These are phyloP conservation scores for Ramularia endophylla DNA, from an alignment of 2,329 filamentous ascomycete genomes.

Conservation along the genomic window DNA sequence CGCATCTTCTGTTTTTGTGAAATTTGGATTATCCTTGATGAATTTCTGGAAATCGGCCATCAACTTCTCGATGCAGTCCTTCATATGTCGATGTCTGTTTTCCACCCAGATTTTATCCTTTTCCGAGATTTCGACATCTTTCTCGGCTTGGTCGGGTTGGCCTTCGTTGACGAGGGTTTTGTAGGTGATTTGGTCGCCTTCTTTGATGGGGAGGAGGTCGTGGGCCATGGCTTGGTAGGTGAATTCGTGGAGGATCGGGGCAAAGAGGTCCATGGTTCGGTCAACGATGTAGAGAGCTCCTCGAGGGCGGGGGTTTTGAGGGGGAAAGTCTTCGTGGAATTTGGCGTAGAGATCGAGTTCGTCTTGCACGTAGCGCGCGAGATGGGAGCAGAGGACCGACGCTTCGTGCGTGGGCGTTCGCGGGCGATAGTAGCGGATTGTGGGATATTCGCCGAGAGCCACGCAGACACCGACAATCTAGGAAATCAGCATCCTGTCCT, in stretches of 20 bases:
- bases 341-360: constrained; percentile 86
- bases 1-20: constrained; percentile 65
- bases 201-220: constrained; percentile 81
- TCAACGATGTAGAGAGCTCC: constrained; percentile 83
- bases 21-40: constrained; percentile 84
- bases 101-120: constrained; percentile 94
- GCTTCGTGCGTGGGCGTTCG: constrained; percentile 74
- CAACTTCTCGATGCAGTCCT: constrained; percentile 89
- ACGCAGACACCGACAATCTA: constrained; percentile 84
- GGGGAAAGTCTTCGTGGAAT: constrained; percentile 77
- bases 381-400: constrained; percentile 74
- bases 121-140: constrained; percentile 86
- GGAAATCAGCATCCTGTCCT: too few species aligned
- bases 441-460: constrained; percentile 86
- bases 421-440: constrained; percentile 85
- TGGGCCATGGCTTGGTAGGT: constrained; percentile 99
- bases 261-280: constrained; percentile 83
- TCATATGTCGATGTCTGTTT: constrained; percentile 94
- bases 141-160: constrained; percentile 63
- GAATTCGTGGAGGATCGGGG: constrained; percentile 89
- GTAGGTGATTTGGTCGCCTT: constrained; percentile 83
- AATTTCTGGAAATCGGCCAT: constrained; percentile 92
- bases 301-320: constrained; percentile 68
- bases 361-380: constrained; percentile 86
- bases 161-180: constrained; percentile 74